Base-by-base conservation (phyloP, 305 asterid species). In the Fraxinus velutina region DNA sequence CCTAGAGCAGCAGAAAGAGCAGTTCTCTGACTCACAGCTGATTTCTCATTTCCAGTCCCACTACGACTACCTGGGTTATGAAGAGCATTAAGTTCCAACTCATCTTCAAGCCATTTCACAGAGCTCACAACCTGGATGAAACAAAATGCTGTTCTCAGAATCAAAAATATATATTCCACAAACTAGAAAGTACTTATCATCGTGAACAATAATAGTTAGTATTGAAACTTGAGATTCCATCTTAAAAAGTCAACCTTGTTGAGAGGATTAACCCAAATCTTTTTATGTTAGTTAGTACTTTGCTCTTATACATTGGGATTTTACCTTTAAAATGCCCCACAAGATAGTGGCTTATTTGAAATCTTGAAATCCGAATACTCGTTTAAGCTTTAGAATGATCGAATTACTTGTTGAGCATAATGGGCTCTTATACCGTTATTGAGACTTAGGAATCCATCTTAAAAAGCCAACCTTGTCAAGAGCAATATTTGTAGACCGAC, bases 41-140 rank as follows among this genome's bases (percentile, higher is more conserved):
- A 97, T 90, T 96, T 96, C 88, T 96, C 99, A 85, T 94, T 96
- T 85, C 98, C 98, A 81, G 89, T 93, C 34, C 98, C 99, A 76
- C 93, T 91, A 82, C 91, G 91, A 86, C 98, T 96, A 84, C 98
- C 97, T 71, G 99, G 99, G 88, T 93, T 94, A 86, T 96, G 99
- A 86, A 96, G 98, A 83, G 98, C 97, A 85, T 94, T 96, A 75
- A 96, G 97, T 91, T 96, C 99, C 92, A 96, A 89, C 93, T 96
- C 99, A 91, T 96, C 99, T 89, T 96, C 99, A 86, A 96, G 99
- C 99, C 99, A 96, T 85, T 96, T 94, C 84, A 96, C 99, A 76
- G 99, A 93, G 90, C 99, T 96, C 85, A 96, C 99, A 77, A 96
- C 99, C 99, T 96, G 91, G 47, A 62, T 81, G 86, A 78, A 55